Conservation (phyloP, 352 stramenopile species). For the Globisporangium barbulae region DNA sequence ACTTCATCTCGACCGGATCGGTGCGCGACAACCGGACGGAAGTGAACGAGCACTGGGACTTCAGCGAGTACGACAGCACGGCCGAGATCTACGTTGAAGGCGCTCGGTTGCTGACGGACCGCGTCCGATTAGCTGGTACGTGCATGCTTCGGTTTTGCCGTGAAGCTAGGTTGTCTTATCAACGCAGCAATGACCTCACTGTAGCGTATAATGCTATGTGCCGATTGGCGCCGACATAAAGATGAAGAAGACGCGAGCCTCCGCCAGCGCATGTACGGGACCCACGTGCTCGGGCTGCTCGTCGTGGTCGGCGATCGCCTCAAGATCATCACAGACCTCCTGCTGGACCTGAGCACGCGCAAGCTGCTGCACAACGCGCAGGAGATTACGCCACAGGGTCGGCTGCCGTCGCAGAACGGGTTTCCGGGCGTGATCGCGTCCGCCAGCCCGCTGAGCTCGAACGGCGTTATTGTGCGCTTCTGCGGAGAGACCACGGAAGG, state of each 20-base stretch:
- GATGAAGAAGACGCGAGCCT: conserved; percentile 71
- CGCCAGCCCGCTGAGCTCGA: conserved; percentile 57
- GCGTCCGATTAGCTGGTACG: conserved; percentile 58
- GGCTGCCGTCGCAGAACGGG: conserved; percentile 39
- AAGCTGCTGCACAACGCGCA: conserved; percentile 69
- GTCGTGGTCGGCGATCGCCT: conserved; percentile 62
- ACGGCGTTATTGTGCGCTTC: conserved; percentile 74
- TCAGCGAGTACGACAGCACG: conserved; percentile 68
- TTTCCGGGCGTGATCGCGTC: conserved; percentile 61
- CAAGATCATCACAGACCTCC: conserved; percentile 40
- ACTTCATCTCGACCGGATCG: conserved; percentile 60
- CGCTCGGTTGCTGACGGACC: conserved; percentile 57
- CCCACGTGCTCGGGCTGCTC: conserved; percentile 69
- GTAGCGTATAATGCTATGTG: not conserved
- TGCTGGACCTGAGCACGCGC: conserved; percentile 66
- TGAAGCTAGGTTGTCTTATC: too few species aligned
- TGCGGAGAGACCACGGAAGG: conserved; percentile 59
- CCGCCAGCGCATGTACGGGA: conserved; percentile 67
- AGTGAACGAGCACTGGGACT: conserved; percentile 77
- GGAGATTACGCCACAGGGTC: conserved; percentile 72
- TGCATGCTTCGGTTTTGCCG: not conserved
- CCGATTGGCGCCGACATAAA: conserved; percentile 10
- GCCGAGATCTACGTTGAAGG: conserved; percentile 57
- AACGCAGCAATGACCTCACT: not conserved
- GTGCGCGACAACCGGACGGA: conserved; percentile 59